These are phyloP conservation scores for Gnetum montanum DNA, from an alignment of 75 land plant species.

Conservation along the genomic window DNA sequence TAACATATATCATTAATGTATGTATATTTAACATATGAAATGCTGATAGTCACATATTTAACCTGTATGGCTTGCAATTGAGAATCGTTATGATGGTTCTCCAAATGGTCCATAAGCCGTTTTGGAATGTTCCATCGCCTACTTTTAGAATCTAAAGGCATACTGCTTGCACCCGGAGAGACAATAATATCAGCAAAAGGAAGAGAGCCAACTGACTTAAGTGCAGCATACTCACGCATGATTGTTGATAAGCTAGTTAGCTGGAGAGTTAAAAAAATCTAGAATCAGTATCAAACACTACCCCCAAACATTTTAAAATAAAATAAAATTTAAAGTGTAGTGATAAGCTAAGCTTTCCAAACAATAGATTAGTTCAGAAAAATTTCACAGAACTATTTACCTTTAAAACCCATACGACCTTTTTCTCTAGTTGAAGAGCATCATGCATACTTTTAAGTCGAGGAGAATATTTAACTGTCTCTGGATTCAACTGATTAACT, in stretches of 20 bases:
- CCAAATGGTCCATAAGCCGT: conserved; percentile 50
- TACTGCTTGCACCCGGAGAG: conserved; percentile 18
- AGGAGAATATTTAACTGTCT: conserved; percentile 12
- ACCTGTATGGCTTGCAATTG: conserved; percentile 75
- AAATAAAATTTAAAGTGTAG: too few relatives aligned
- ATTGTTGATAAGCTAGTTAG: conserved; percentile 89
- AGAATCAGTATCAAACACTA: too few relatives aligned
- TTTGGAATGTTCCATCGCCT: conserved; percentile 52
- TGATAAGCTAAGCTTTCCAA: too few relatives aligned
- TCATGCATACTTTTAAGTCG: conserved; percentile 40
- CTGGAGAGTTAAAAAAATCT: conserved; percentile 23
- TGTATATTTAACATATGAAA: too few relatives aligned
- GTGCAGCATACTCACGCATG: conserved; percentile 72
- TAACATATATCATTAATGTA: too few relatives aligned
- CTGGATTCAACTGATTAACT: conserved; percentile 10
- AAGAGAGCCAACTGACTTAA: conserved; percentile 56
- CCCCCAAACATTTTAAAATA: too few relatives aligned
- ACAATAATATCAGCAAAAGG: conserved; percentile 76
- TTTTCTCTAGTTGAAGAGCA: conserved; percentile 24
- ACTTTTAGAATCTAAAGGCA: conserved; percentile 11
- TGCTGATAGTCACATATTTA: too few relatives aligned
- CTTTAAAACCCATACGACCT: conserved; percentile 49
- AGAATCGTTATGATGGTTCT: conserved; percentile 55
- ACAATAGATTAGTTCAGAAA: too few relatives aligned
- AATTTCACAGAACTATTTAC: too few relatives aligned